These are phyloP conservation scores for Lachnellula occidentalis DNA, from an alignment of 2,329 filamentous ascomycete genomes.

Conservation along the genomic window DNA sequence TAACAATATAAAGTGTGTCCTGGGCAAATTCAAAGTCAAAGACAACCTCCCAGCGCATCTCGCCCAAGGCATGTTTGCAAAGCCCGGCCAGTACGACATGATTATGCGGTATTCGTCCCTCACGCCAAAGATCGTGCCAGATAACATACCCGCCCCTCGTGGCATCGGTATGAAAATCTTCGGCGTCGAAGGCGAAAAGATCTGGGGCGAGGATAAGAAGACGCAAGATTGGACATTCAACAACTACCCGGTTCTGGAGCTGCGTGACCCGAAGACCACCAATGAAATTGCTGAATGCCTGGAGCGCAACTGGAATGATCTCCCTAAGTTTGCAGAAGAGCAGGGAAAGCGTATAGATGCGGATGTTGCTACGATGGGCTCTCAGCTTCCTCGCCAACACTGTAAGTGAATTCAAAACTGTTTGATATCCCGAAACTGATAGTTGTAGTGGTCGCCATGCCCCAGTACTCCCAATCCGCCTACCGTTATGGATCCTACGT, in stretches of 20 bases:
- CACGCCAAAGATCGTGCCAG: constrained; percentile 15
- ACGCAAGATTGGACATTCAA: constrained; percentile 18
- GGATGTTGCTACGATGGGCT: constrained; percentile 10
- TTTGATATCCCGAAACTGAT: neutral
- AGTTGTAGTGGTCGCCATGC: constrained; percentile 13
- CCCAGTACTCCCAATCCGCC: constrained; percentile 16
- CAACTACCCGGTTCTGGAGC: constrained; percentile 14
- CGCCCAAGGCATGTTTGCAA: constrained; percentile 19
- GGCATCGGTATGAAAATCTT: constrained; percentile 18
- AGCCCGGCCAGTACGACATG: constrained; percentile 12
- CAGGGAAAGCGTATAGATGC: constrained; percentile 11
- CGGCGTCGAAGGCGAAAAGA: constrained; percentile 14
- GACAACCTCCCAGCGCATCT: constrained; percentile 13
- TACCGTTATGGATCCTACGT: constrained; percentile 16
- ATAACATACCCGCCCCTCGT: constrained; percentile 14
- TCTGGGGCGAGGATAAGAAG: constrained; percentile 18
- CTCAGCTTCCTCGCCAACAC: constrained; percentile 9
- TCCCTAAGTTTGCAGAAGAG: constrained; percentile 15
- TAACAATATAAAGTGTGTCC: constrained; percentile 9
- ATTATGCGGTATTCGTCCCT: constrained; percentile 17
- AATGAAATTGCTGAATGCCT: constrained; percentile 15
- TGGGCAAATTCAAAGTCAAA: constrained; percentile 16
- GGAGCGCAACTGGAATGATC: constrained; percentile 16
- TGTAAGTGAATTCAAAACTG: constrained; percentile 1
- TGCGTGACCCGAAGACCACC: constrained; percentile 15